A percentile compares a stretch with the other conserved stretches of the same genome.
Evolutionary conservation across 2,329 filamentous ascomycete species (phyloP).

Genomic region (Epichloe bromicola): DNA sequence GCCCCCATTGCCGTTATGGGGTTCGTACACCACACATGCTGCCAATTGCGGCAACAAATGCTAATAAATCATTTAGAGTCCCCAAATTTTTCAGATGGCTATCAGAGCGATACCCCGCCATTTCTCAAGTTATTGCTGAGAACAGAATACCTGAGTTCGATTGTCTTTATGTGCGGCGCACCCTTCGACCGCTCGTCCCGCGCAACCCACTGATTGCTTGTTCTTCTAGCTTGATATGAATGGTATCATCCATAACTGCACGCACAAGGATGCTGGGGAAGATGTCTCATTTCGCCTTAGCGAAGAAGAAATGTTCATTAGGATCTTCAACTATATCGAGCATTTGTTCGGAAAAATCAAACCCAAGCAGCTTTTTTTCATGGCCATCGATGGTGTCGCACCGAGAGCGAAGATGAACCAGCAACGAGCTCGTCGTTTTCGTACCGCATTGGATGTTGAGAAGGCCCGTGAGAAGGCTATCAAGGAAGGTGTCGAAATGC

Average conservation of each 20-base stretch:
- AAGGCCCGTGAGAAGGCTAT: slow-evolving; percentile 86
- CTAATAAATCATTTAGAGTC: slow-evolving; percentile 29
- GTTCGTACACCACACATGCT: slow-evolving; percentile 9
- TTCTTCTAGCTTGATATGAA: slow-evolving; percentile 74
- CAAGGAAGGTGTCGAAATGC: slow-evolving; percentile 77
- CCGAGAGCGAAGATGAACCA: slow-evolving; percentile 99
- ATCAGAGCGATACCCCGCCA: slow-evolving; percentile 95
- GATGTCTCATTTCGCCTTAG: slow-evolving; percentile 84
- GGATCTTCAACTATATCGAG: slow-evolving; percentile 99
- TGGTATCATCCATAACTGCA: slow-evolving; percentile 99
- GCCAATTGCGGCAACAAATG: neutral
- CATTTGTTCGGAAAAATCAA: slow-evolving; percentile 98
- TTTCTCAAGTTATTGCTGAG: slow-evolving; percentile 96
- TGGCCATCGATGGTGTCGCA: slow-evolving; percentile 97
- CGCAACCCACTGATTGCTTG: slow-evolving; percentile 10
- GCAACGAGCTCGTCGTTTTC: slow-evolving; percentile 86
- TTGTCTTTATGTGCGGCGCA: slow-evolving; percentile 63
- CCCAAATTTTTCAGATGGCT: slow-evolving; percentile 98
- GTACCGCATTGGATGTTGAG: slow-evolving; percentile 85
- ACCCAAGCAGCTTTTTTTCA: slow-evolving; percentile 96
- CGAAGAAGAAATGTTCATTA: slow-evolving; percentile 99
- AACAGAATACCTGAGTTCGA: slow-evolving; percentile 99
- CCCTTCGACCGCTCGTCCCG: neutral
- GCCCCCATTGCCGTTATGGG: slow-evolving; percentile 15
- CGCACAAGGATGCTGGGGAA: slow-evolving; percentile 81